A percentile compares a stretch with the other conserved stretches of the same genome.
Conservation (phyloP, 257 asterid species). For the Galeopsis tetrahit region DNA sequence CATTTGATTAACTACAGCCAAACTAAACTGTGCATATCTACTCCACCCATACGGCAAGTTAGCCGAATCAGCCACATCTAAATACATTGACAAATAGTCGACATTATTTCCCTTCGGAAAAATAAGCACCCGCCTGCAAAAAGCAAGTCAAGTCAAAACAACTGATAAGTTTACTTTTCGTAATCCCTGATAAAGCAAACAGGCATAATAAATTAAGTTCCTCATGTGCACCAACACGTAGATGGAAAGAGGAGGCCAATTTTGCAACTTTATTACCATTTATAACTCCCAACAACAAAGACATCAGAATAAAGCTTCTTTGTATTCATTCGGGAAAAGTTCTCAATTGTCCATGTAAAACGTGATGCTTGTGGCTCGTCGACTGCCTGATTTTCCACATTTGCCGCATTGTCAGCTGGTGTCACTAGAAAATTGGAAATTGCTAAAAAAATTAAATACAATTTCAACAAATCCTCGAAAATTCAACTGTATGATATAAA, state of each 20-base stretch:
- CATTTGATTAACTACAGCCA: slow-evolving; percentile 59
- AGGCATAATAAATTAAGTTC: slow-evolving; percentile 17
- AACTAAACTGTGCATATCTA: slow-evolving; percentile 59
- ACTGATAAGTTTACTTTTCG: slow-evolving; percentile 20
- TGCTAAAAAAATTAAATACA: slow-evolving; percentile 17
- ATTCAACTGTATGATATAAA: slow-evolving; percentile 1
- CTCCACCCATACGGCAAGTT: slow-evolving; percentile 65
- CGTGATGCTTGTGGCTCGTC: slow-evolving; percentile 88
- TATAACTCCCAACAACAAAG: slow-evolving; percentile 79
- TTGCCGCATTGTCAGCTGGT: slow-evolving; percentile 59
- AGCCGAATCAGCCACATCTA: slow-evolving; percentile 62
- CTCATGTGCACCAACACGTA: not conserved
- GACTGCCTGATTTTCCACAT: slow-evolving; percentile 75
- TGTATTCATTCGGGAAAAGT: slow-evolving; percentile 66
- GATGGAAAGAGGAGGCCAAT: slow-evolving; percentile 15
- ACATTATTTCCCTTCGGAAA: slow-evolving; percentile 63
- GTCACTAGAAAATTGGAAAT: slow-evolving; percentile 44
- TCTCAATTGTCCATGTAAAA: slow-evolving; percentile 82
- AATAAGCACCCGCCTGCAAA: slow-evolving; percentile 63
- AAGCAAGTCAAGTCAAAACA: slow-evolving; percentile 31
- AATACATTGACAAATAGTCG: slow-evolving; percentile 62
- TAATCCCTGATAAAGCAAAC: slow-evolving; percentile 21
- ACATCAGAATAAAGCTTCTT: slow-evolving; percentile 83
- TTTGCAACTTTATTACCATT: slow-evolving; percentile 64
- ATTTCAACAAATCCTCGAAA: slow-evolving; percentile 22